Evolutionary conservation across 345 rosid genomes (phyloP).

Genomic region (Ailanthus altissimus): DNA sequence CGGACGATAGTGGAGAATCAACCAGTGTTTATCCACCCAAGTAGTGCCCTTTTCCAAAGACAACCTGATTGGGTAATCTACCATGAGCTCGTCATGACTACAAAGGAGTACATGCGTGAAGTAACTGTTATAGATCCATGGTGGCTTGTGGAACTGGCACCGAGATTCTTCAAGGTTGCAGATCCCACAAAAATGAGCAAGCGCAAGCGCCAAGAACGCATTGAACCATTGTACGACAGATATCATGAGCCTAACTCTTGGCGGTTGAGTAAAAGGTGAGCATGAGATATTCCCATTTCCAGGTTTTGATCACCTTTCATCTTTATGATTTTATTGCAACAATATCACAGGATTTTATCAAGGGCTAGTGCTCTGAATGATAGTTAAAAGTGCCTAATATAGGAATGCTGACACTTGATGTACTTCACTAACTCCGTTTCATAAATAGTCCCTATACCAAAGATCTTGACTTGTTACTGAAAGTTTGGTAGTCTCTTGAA

Average conservation of each 20-base stretch:
- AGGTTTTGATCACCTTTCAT: too few species aligned
- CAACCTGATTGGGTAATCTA: slow-evolving; percentile 97
- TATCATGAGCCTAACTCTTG: slow-evolving; percentile 93
- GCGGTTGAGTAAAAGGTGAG: slow-evolving; percentile 82
- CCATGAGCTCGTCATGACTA: slow-evolving; percentile 92
- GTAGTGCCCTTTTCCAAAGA: slow-evolving; percentile 88
- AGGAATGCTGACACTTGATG: too few species aligned
- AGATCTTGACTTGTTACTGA: too few species aligned
- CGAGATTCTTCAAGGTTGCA: slow-evolving; percentile 83
- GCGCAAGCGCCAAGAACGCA: slow-evolving; percentile 83
- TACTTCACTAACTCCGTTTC: too few species aligned
- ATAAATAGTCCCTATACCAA: too few species aligned
- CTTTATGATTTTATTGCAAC: too few species aligned
- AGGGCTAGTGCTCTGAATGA: too few species aligned
- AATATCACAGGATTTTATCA: too few species aligned
- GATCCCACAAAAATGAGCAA: slow-evolving; percentile 91
- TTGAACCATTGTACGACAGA: slow-evolving; percentile 84
- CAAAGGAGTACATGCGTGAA: slow-evolving; percentile 90
- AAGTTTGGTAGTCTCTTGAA: too few species aligned
- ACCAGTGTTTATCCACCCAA: slow-evolving; percentile 83
- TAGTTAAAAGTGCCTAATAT: too few species aligned
- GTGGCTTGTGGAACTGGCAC: slow-evolving; percentile 91
- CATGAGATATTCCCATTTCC: too few species aligned
- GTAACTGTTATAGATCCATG: slow-evolving; percentile 84
- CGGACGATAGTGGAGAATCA: slow-evolving; percentile 85